Evolutionary conservation across 495 filamentous ascomycete genomes (phyloP).

Genomic region (Lepraria neglecta): DNA sequence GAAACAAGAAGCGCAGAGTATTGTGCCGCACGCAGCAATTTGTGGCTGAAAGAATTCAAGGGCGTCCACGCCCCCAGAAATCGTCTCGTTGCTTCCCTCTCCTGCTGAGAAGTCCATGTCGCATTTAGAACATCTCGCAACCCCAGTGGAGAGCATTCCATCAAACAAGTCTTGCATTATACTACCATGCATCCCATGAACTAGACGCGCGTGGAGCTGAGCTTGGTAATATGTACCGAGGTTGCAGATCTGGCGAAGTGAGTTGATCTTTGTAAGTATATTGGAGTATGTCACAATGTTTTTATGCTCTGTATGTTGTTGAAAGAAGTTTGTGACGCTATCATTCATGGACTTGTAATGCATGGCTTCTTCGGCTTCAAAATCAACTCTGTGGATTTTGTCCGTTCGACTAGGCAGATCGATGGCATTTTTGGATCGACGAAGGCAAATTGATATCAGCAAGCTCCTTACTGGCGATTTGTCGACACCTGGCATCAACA

Average conservation of each 20-base stretch:
- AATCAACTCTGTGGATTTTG: slow-evolving; percentile 28
- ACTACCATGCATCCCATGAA: background rate
- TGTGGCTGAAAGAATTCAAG: background rate
- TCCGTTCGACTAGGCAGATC: slow-evolving; percentile 33
- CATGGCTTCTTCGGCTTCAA: slow-evolving; percentile 29
- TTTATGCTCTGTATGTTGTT: slow-evolving; percentile 1
- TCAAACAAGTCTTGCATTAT: slow-evolving; percentile 28
- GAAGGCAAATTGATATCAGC: slow-evolving; percentile 34
- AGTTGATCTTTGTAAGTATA: slow-evolving; percentile 38
- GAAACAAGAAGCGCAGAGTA: slow-evolving; percentile 17
- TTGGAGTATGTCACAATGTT: slow-evolving; percentile 27
- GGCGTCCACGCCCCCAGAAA: background rate
- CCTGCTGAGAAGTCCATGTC: slow-evolving; percentile 8
- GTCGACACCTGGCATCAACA: slow-evolving; percentile 33
- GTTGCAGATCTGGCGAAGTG: slow-evolving; percentile 39
- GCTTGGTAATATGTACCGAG: slow-evolving; percentile 28
- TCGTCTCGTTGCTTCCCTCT: background rate
- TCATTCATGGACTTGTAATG: slow-evolving; percentile 31
- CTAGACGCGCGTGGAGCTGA: no score
- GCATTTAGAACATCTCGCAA: slow-evolving; percentile 16
- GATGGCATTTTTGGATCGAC: slow-evolving; percentile 35
- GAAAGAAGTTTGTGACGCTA: slow-evolving; percentile 23
- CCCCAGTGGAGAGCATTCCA: slow-evolving; percentile 15
- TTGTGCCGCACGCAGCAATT: slow-evolving; percentile 10
- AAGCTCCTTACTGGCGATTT: slow-evolving; percentile 23